Percentiles rank a stretch among this genome's conserved stretches.
phyloP scores from a whole-genome alignment of 176 grass and related monocot species.

The Oryza glaberrima region DNA sequence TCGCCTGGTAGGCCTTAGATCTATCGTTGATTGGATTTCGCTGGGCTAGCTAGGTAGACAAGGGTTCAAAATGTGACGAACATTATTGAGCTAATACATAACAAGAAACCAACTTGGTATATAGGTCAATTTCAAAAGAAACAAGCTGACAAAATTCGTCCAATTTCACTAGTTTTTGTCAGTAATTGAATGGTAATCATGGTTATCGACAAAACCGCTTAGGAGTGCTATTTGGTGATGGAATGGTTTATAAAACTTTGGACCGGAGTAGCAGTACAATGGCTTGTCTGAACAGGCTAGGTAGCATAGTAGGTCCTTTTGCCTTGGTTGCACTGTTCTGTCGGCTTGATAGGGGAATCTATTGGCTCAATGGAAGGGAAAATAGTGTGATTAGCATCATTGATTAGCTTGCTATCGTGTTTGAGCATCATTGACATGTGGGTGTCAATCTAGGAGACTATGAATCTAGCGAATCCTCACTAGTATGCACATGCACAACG shows the following conservation, averaged over 20 bases:
- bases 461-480: no score
- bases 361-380: background rate
- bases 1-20: background rate
- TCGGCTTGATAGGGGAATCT: background rate
- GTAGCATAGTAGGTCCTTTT: background rate
- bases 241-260: no score
- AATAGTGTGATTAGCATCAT: background rate
- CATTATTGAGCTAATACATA: background rate
- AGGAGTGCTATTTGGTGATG: background rate
- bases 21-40: slow-evolving; percentile 61
- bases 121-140: background rate
- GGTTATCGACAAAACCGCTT: background rate
- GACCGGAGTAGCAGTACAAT: background rate
- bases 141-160: background rate
- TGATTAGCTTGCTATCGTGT: background rate
- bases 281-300: background rate
- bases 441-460: background rate
- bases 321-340: background rate
- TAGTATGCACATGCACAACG: no score
- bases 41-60: background rate
- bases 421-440: background rate
- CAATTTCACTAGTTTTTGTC: background rate
- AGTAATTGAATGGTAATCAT: background rate
- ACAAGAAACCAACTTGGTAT: background rate
- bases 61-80: background rate